Evolutionary conservation across 176 grass and related monocot species (phyloP).

Genomic region (Guadua angustifolia): DNA sequence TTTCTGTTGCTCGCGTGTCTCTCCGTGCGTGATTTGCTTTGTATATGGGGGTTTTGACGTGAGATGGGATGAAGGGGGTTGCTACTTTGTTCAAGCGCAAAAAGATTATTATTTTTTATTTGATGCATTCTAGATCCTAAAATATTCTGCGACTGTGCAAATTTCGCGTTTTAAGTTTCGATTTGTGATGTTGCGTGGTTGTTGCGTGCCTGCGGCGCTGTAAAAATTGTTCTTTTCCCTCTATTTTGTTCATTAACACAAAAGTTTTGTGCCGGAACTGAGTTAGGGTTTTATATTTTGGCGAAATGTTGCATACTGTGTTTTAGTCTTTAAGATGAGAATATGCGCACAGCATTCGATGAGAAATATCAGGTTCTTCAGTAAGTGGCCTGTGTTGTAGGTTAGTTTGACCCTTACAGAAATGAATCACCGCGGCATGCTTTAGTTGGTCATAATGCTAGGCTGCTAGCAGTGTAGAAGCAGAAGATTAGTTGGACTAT

Average conservation of each 20-base stretch:
- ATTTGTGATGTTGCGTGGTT: background rate
- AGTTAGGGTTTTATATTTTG: too few relatives aligned
- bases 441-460: background rate
- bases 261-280: background rate
- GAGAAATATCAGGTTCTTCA: background rate
- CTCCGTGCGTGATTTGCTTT: slow-evolving; percentile 6
- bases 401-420: background rate
- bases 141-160: background rate
- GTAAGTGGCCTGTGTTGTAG: background rate
- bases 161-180: background rate
- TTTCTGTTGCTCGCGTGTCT: background rate
- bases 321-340: background rate
- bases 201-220: background rate
- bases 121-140: background rate
- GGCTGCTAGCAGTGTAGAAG: background rate
- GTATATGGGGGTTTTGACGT: background rate
- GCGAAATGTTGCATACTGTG: background rate
- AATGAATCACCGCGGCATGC: background rate
- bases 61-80: background rate
- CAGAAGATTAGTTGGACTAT: background rate
- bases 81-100: background rate
- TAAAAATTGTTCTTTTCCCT: background rate
- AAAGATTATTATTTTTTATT: background rate
- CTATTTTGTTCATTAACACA: background rate
- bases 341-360: background rate